These are phyloP conservation scores for Colletotrichum spinosum DNA, from an alignment of 2,329 filamentous ascomycete genomes.

Conservation along the genomic window DNA sequence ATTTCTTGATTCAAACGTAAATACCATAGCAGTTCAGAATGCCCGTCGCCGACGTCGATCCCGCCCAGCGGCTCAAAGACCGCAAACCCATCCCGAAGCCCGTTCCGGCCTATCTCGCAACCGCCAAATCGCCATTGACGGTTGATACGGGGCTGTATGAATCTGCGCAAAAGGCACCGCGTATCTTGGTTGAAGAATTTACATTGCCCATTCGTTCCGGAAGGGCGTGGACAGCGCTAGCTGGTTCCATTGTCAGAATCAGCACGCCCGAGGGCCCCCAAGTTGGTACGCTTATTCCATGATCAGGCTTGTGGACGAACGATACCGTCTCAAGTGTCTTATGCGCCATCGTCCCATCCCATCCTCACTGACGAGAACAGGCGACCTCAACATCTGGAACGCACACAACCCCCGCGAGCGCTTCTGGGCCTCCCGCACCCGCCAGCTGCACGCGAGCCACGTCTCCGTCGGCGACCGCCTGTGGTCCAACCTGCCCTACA, in stretches of 20 bases:
- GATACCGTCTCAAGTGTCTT: too few species aligned
- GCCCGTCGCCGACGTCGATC: constrained; percentile 19
- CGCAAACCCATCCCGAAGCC: constrained; percentile 59
- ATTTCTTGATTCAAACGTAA: constrained; percentile 11
- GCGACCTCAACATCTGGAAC: constrained; percentile 87
- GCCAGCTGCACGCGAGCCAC: constrained; percentile 83
- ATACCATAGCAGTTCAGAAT: constrained; percentile 25
- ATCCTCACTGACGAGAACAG: constrained; percentile 45
- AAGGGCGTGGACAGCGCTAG: constrained; percentile 76
- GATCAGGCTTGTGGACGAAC: too few species aligned
- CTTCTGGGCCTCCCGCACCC: constrained; percentile 85
- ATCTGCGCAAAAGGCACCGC: constrained; percentile 64
- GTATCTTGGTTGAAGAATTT: constrained; percentile 61
- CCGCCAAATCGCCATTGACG: constrained; percentile 54
- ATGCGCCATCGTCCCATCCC: fast-evolving
- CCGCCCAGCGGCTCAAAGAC: constrained; percentile 51
- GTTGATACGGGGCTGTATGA: constrained; percentile 66
- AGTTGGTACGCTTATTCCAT: constrained; percentile 61
- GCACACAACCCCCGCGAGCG: constrained; percentile 79
- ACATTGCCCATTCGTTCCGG: constrained; percentile 80
- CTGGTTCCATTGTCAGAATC: constrained; percentile 77
- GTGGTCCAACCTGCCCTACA: constrained; percentile 82
- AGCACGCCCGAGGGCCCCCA: constrained; percentile 83
- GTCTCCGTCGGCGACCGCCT: constrained; percentile 78
- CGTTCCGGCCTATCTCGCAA: constrained; percentile 61